Evolutionary conservation across 2,329 filamentous ascomycete genomes (phyloP).

Genomic region (Ophiostoma novo-ulmi): DNA sequence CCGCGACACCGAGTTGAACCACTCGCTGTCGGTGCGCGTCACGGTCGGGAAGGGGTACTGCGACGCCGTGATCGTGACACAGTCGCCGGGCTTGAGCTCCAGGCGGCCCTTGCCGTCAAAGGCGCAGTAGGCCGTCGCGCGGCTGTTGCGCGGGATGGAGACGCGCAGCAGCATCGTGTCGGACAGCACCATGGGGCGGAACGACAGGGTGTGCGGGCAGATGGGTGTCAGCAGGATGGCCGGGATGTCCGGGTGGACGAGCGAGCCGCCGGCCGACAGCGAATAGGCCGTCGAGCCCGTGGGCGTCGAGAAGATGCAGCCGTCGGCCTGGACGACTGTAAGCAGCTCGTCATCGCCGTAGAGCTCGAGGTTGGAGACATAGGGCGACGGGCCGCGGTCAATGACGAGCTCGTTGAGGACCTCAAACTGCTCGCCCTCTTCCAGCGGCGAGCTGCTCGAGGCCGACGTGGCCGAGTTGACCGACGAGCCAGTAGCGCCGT

Average conservation of each 20-base stretch:
- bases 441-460: conserved; percentile 44
- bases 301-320: conserved; percentile 95
- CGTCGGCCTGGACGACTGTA: conserved; percentile 93
- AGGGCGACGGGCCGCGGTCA: conserved; percentile 91
- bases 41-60: conserved; percentile 98
- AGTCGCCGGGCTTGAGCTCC: conserved; percentile 86
- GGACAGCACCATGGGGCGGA: conserved; percentile 95
- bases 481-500: conserved; percentile 38
- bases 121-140: conserved; percentile 90
- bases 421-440: conserved; percentile 94
- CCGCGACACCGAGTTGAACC: conserved; percentile 92
- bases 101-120: conserved; percentile 97
- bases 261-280: conserved; percentile 86
- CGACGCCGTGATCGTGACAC: conserved; percentile 91
- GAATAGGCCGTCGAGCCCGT: conserved; percentile 92
- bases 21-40: conserved; percentile 81
- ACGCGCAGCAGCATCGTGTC: conserved; percentile 91
- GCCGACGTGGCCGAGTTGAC: conserved; percentile 41
- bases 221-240: conserved; percentile 96
- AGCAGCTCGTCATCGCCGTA: conserved; percentile 93
- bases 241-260: conserved; percentile 94
- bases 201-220: conserved; percentile 93
- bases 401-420: conserved; percentile 98
- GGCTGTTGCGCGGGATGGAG: conserved; percentile 74
- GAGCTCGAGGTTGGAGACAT: conserved; percentile 93